These are phyloP conservation scores for Fragaria nilgerrensis DNA, from an alignment of 306 rosid species.

Conservation along the genomic window DNA sequence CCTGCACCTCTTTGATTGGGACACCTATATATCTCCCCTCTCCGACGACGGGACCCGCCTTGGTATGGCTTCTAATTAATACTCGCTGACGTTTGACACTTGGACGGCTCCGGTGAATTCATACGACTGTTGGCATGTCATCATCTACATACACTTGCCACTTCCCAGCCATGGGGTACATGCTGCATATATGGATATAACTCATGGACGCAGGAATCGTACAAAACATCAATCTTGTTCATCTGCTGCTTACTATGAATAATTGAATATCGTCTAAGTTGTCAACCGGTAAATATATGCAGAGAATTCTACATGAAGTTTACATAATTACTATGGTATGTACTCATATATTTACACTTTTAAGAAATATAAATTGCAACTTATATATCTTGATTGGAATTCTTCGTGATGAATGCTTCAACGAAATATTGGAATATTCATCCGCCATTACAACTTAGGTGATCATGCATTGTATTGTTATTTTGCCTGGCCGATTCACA, in stretches of 20 bases:
- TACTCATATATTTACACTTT: background rate
- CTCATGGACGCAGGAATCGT: background rate
- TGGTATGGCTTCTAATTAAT: too few relatives aligned
- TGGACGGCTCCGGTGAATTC: conserved; percentile 12
- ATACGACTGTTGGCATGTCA: background rate
- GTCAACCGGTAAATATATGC: background rate
- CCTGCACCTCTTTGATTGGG: background rate
- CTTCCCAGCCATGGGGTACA: background rate
- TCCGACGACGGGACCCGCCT: conserved; percentile 12
- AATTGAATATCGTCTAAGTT: too few relatives aligned
- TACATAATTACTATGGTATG: background rate
- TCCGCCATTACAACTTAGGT: too few relatives aligned
- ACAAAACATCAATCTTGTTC: background rate
- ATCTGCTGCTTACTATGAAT: background rate
- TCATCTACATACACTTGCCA: too few relatives aligned
- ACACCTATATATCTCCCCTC: conserved; percentile 8
- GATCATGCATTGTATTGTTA: too few relatives aligned
- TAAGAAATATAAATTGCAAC: background rate
- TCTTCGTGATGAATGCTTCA: too few relatives aligned
- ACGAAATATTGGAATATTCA: too few relatives aligned
- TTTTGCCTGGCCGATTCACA: too few relatives aligned
- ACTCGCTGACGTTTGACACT: background rate
- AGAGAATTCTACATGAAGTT: too few relatives aligned
- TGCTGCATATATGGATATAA: background rate
- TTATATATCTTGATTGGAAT: too few relatives aligned